phyloP scores from a whole-genome alignment of 176 grass and related monocot species.

The Musa acuminata region DNA sequence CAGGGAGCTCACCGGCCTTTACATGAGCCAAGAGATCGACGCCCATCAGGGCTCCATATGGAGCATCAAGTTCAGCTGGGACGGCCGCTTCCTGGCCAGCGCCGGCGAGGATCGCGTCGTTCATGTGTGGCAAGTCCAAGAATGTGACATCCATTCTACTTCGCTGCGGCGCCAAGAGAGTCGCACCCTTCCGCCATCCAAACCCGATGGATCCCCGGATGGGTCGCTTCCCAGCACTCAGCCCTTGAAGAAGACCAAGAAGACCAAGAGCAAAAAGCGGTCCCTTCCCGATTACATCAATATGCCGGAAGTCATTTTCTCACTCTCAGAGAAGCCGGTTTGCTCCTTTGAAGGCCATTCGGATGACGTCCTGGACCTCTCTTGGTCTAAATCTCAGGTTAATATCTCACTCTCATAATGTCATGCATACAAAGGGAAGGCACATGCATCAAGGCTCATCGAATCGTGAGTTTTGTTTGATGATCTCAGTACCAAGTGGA shows the following conservation, averaged over 20 bases:
- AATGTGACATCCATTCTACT: constrained; percentile 23
- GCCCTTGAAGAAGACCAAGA: constrained; percentile 32
- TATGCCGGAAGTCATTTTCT: constrained; percentile 52
- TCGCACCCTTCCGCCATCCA: background rate
- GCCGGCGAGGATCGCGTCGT: constrained; percentile 73
- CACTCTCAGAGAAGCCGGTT: constrained; percentile 44
- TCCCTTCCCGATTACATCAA: constrained; percentile 57
- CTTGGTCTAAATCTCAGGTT: constrained; percentile 78
- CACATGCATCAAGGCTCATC: background rate
- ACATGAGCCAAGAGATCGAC: constrained; percentile 65
- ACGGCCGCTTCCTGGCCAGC: constrained; percentile 50
- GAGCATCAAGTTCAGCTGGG: constrained; percentile 71
- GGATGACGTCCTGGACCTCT: constrained; percentile 84
- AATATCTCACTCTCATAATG: background rate
- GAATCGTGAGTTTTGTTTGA: too few relatives aligned
- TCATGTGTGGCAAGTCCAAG: constrained; percentile 50
- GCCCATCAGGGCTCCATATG: constrained; percentile 86
- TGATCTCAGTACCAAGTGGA: too few relatives aligned
- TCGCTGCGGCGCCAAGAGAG: constrained; percentile 12
- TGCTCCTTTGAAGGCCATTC: constrained; percentile 59
- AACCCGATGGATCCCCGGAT: constrained; percentile 8
- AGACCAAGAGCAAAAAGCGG: constrained; percentile 46
- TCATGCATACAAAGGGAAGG: background rate
- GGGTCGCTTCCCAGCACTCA: too few relatives aligned
- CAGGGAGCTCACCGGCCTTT: constrained; percentile 69